Base-by-base conservation (phyloP, 129 eudicot species). In the Saussurea involucrata region DNA sequence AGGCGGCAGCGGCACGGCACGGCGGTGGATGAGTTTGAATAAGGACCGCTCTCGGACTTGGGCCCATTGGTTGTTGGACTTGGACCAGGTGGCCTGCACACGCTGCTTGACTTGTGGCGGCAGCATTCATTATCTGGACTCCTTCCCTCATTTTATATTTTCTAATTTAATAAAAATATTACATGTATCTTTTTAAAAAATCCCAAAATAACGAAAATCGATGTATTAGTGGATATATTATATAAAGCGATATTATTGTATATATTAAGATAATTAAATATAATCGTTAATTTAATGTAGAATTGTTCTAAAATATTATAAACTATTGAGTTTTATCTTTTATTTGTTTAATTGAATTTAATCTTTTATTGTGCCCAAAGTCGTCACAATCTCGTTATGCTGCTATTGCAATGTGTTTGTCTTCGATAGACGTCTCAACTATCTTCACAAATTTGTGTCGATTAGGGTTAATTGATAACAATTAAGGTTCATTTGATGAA, bases 61-160 rank as follows among this genome's bases (percentile, higher is more conserved):
- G 71, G 71, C 66, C 79, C 71, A 24, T 34, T 61, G 18, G 63
- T 57, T 11, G 70, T 32, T 68, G 57, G 55, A 58, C 31, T 69
- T 78, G 33, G 64, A 78, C 76, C 63, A 55, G 58, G 61, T 78
- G 58, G 11, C 24, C 74, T 49, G 33, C 69, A 68, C 80, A 65
- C 80, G 65, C 46, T 15, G 46, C 33, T 4, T 27, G 42, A 32
- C 33, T 4, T 27, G 42, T 44, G 72, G 65, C 64, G 66, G 63
- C 64, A 40, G n/a, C n/a, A n/a, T n/a, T n/a, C n/a, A n/a, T n/a
- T n/a, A n/a, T n/a, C n/a, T n/a, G n/a, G n/a, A n/a, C n/a, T n/a
- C n/a, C n/a, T 24, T 40, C 34, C 15, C 49, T 34, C 67, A 5
- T 65, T 28, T 65, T 25, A 8, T 42, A 33, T 42, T 42, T 46